Percentiles rank a stretch among this genome's conserved stretches.
These are phyloP conservation scores for Chiua virens DNA, from an alignment of 768 basidiomycete species.

Conservation along the genomic window DNA sequence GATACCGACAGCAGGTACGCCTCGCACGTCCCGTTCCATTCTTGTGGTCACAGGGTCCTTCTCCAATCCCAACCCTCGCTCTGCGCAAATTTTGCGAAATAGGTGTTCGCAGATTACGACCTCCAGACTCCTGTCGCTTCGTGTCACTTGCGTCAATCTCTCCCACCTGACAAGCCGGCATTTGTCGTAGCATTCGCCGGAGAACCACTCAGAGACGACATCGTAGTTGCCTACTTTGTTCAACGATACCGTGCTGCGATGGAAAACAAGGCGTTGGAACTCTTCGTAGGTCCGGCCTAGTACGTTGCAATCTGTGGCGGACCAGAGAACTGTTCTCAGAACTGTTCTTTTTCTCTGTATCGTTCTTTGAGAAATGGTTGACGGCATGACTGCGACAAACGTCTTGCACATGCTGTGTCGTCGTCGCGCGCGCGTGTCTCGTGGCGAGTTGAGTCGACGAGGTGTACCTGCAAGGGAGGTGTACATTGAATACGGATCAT, in stretches of 20 bases:
- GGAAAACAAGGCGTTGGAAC: slow-evolving; percentile 26
- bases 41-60: background rate
- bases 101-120: slow-evolving; percentile 26
- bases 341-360: too few relatives aligned
- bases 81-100: background rate
- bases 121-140: slow-evolving; percentile 22
- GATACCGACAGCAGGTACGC: slow-evolving; percentile 23
- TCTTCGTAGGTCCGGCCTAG: slow-evolving; percentile 23
- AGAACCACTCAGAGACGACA: slow-evolving; percentile 31
- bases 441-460: too few relatives aligned
- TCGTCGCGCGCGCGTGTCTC: too few relatives aligned
- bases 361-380: too few relatives aligned
- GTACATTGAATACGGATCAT: too few relatives aligned
- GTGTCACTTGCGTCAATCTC: slow-evolving; percentile 15
- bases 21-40: background rate
- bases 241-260: slow-evolving; percentile 25
- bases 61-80: background rate
- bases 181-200: slow-evolving; percentile 21
- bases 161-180: slow-evolving; percentile 12
- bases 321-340: too few relatives aligned
- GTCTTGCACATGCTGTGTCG: too few relatives aligned
- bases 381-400: too few relatives aligned
- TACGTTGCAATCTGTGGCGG: background rate
- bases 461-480: too few relatives aligned
- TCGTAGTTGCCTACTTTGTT: slow-evolving; percentile 28